A percentile compares a stretch with the other conserved stretches of the same genome.
Conservation (phyloP, 1,139 yeast genomes). For the Groenewaldozyma auringiensis region DNA sequence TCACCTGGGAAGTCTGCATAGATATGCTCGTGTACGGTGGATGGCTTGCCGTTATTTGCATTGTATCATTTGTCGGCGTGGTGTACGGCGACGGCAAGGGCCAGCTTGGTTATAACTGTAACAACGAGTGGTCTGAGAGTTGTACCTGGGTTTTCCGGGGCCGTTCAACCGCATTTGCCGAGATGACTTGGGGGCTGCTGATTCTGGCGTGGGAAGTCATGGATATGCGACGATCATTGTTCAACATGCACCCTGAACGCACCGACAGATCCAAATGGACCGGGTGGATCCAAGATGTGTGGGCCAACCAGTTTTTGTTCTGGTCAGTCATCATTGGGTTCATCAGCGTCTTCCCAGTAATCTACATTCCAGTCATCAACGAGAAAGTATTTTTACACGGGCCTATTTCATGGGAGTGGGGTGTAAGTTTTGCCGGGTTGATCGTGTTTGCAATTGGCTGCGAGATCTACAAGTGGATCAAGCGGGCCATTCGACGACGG, state of each 20-base stretch:
- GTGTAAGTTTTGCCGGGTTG: conserved; percentile 60
- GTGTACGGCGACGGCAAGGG: conserved; percentile 60
- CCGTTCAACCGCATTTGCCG: conserved; percentile 73
- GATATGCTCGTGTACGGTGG: conserved; percentile 74
- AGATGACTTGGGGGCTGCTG: conserved; percentile 87
- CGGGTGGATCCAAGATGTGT: conserved; percentile 36
- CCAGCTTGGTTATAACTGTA: conserved; percentile 59
- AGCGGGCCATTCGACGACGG: conserved; percentile 44
- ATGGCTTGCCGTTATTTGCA: conserved; percentile 66
- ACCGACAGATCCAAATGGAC: background rate
- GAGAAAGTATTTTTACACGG: conserved; percentile 66
- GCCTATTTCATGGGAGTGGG: conserved; percentile 80
- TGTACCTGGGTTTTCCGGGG: conserved; percentile 70
- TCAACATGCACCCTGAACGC: conserved; percentile 24
- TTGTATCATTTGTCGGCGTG: conserved; percentile 57
- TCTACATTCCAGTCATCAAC: conserved; percentile 84
- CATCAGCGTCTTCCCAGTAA: conserved; percentile 68
- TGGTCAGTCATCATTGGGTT: conserved; percentile 78
- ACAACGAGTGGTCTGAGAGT: conserved; percentile 37
- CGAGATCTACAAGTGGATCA: conserved; percentile 61
- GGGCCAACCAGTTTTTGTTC: conserved; percentile 71
- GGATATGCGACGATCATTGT: conserved; percentile 66
- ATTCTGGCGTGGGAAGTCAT: conserved; percentile 87
- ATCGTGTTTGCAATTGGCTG: conserved; percentile 51
- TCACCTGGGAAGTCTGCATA: conserved; percentile 59